Percentiles rank a stretch among this genome's conserved stretches.
Conservation (phyloP, 108 stramenopile genomes). For the Epithemia pelagica region DNA sequence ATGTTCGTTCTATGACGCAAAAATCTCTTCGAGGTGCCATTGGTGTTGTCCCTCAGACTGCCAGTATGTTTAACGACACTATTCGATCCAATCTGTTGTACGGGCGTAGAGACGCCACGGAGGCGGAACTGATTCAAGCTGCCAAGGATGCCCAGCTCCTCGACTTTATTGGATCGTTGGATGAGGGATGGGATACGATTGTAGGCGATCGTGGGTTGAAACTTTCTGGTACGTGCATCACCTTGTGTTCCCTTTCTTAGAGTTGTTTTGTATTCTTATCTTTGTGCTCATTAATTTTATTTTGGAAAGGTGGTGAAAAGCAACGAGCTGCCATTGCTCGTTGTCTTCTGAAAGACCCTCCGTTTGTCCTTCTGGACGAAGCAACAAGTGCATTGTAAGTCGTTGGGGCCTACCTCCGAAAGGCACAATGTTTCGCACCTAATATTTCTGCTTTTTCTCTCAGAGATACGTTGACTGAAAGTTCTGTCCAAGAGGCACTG, state of each 20-base stretch:
- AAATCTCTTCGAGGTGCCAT: conserved; percentile 70
- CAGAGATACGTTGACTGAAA: conserved; percentile 80
- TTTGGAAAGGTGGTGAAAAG: conserved; percentile 47
- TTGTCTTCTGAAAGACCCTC: conserved; percentile 91
- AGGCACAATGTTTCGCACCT: background rate
- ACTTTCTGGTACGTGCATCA: conserved; percentile 47
- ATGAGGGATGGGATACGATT: conserved; percentile 87
- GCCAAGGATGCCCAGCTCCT: conserved; percentile 70
- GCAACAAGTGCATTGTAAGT: conserved; percentile 39
- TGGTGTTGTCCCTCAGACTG: conserved; percentile 93
- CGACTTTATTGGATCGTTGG: conserved; percentile 69
- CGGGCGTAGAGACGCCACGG: conserved; percentile 64
- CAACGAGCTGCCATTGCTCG: conserved; percentile 77
- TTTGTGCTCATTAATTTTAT: background rate
- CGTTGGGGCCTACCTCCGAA: background rate
- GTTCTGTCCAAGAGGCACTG: conserved; percentile 91
- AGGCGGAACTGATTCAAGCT: conserved; percentile 66
- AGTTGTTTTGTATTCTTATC: background rate
- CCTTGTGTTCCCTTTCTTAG: conserved; percentile 36
- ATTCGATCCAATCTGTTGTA: conserved; percentile 84
- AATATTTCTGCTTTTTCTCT: background rate
- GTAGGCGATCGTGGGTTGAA: conserved; percentile 97
- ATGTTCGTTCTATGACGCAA: conserved; percentile 80
- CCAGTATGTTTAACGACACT: conserved; percentile 93
- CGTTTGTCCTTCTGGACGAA: conserved; percentile 75